Evolutionary conservation across 2,329 filamentous ascomycete genomes (phyloP).

Genomic region (Pseudonectria foliicola): DNA sequence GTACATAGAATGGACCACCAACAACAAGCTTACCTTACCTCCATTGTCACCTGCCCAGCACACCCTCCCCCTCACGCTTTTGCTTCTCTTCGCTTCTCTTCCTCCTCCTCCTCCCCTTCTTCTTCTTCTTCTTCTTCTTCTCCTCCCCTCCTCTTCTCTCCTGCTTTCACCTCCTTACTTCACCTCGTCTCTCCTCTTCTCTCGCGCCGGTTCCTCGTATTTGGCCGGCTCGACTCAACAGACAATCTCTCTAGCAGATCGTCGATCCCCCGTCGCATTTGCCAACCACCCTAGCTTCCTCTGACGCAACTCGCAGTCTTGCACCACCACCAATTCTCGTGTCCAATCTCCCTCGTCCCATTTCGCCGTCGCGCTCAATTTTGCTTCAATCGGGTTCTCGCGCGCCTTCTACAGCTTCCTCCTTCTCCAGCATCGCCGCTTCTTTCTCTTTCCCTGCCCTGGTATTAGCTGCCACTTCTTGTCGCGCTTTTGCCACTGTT

Average conservation of each 20-base stretch:
- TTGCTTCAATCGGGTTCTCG: constrained; percentile 18
- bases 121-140: background rate
- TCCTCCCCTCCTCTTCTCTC: constrained; percentile 3
- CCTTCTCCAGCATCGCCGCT: constrained; percentile 9
- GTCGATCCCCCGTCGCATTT: constrained; percentile 8
- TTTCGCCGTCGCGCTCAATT: constrained; percentile 16
- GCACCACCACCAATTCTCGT: constrained; percentile 18
- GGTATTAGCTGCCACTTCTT: constrained; percentile 1
- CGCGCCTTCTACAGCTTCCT: constrained; percentile 18
- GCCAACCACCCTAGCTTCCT: too few relatives aligned
- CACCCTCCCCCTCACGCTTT: constrained; percentile 1
- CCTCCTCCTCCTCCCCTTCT: background rate
- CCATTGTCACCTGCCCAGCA: constrained; percentile 4
- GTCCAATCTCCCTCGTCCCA: constrained; percentile 13
- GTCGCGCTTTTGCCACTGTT: constrained; percentile 8
- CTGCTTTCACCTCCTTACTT: constrained; percentile 4
- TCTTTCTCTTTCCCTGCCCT: constrained; percentile 4
- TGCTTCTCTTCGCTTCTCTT: constrained; percentile 1
- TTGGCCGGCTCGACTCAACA: too few relatives aligned
- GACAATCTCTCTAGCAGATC: constrained; percentile 16
- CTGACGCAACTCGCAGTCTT: constrained; percentile 21
- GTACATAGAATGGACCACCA: too few relatives aligned
- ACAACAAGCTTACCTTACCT: too few relatives aligned
- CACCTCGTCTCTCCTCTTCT: background rate
- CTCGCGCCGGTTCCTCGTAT: too few relatives aligned